Percentiles rank a stretch among this genome's conserved stretches.
phyloP scores from a whole-genome alignment of 2,329 filamentous ascomycete species.

The Aspergillus ochraceus region DNA sequence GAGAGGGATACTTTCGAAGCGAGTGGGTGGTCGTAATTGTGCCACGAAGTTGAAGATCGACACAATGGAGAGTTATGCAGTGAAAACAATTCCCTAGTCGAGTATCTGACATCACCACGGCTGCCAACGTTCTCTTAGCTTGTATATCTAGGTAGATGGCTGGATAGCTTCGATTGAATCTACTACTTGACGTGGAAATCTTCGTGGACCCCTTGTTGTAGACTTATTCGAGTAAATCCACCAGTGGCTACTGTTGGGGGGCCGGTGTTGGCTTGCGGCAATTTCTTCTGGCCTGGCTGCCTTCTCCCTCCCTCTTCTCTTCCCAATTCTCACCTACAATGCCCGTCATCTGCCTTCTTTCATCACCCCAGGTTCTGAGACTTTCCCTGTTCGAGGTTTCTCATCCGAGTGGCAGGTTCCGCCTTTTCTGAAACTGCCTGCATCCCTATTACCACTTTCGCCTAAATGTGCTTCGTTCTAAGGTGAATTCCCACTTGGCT shows the following conservation, averaged over 20 bases:
- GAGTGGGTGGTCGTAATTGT: background rate
- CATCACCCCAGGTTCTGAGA: background rate
- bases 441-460: background rate
- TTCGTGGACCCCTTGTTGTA: background rate
- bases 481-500: background rate
- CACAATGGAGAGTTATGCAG: conserved; percentile 12
- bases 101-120: conserved; percentile 10
- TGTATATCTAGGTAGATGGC: conserved; percentile 13
- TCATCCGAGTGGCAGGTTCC: background rate
- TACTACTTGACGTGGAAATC: conserved; percentile 8
- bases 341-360: background rate
- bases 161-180: conserved; percentile 21
- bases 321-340: background rate
- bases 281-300: background rate
- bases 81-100: conserved; percentile 14
- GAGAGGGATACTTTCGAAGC: background rate
- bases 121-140: background rate
- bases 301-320: background rate
- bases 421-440: background rate
- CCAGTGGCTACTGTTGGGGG: background rate
- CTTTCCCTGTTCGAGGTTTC: background rate
- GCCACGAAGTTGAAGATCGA: conserved; percentile 4
- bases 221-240: too few relatives aligned
- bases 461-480: background rate
- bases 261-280: background rate